Conservation (phyloP, 2,329 filamentous ascomycete genomes). For the Pseudogymnoascus sp. region DNA sequence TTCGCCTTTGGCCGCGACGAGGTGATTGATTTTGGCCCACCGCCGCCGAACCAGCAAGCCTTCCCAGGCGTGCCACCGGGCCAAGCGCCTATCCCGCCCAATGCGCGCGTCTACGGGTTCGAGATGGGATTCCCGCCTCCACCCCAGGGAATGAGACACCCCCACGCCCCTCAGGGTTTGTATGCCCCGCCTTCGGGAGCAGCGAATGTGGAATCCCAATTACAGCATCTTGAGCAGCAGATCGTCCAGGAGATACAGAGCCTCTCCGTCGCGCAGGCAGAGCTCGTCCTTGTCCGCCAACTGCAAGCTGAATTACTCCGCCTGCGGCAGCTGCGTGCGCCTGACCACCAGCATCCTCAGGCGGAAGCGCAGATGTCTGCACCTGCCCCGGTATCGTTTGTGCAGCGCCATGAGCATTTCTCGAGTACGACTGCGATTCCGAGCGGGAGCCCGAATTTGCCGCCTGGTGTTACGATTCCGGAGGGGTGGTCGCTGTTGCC, state of each 20-base stretch:
- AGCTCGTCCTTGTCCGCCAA: slow-evolving; percentile 59
- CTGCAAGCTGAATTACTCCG: slow-evolving; percentile 54
- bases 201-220: slow-evolving; percentile 46
- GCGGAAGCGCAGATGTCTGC: slow-evolving; percentile 12
- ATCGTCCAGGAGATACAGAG: slow-evolving; percentile 58
- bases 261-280: slow-evolving; percentile 56
- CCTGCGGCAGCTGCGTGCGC: background rate
- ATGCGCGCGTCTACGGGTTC: slow-evolving; percentile 27
- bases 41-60: slow-evolving; percentile 30
- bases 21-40: slow-evolving; percentile 51
- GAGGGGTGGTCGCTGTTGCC: slow-evolving; percentile 58
- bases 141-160: slow-evolving; percentile 7
- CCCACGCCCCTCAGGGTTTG: background rate
- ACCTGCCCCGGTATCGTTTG: slow-evolving; percentile 16
- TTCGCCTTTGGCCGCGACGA: slow-evolving; percentile 62
- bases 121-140: slow-evolving; percentile 27
- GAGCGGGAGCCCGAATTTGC: slow-evolving; percentile 52
- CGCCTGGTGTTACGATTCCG: slow-evolving; percentile 55
- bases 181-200: slow-evolving; percentile 10
- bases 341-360: slow-evolving; percentile 8
- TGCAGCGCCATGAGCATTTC: slow-evolving; percentile 40
- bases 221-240: slow-evolving; percentile 60
- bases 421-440: slow-evolving; percentile 45
- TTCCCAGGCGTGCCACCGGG: slow-evolving; percentile 16
- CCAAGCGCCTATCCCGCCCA: background rate